Conservation (phyloP, 1,284 basidiomycete species). For the Bjerkandera adusta region DNA sequence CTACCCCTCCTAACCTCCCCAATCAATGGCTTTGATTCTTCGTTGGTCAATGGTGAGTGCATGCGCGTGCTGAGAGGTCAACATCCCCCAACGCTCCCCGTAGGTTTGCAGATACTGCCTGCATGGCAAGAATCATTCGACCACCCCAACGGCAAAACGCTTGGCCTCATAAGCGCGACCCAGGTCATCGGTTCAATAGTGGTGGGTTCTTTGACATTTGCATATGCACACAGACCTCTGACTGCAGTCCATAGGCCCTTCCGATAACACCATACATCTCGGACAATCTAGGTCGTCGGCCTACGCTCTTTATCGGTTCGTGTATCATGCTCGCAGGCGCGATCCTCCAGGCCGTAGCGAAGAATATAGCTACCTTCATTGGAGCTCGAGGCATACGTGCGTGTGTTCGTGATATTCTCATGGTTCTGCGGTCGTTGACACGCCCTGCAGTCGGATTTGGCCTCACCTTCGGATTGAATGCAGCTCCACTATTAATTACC, state of each 20-base stretch:
- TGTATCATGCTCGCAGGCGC: constrained; percentile 60
- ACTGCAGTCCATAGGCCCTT: constrained; percentile 41
- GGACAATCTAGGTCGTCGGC: constrained; percentile 54
- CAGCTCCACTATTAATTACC: constrained; percentile 62
- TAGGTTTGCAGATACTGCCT: constrained; percentile 63
- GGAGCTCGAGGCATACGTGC: constrained; percentile 54
- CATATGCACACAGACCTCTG: neutral
- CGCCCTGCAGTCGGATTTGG: constrained; percentile 54
- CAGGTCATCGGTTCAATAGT: constrained; percentile 59
- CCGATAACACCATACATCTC: constrained; percentile 60
- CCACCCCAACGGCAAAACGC: constrained; percentile 45
- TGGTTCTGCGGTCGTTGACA: constrained; percentile 13
- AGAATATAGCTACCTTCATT: constrained; percentile 51
- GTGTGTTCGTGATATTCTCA: constrained; percentile 19
- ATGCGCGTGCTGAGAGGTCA: neutral
- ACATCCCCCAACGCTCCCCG: no score
- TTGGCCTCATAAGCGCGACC: constrained; percentile 63
- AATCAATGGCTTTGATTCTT: constrained; percentile 63
- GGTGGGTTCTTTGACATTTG: constrained; percentile 33
- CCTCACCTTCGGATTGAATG: constrained; percentile 59
- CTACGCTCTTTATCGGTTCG: constrained; percentile 56
- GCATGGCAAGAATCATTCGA: constrained; percentile 56
- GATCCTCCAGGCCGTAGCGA: constrained; percentile 49
- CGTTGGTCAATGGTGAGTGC: constrained; percentile 55
- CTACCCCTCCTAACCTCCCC: constrained; percentile 59